Evolutionary conservation across 1,139 yeast genomes (phyloP).

Genomic region (Scheffersomyces illinoinensis): DNA sequence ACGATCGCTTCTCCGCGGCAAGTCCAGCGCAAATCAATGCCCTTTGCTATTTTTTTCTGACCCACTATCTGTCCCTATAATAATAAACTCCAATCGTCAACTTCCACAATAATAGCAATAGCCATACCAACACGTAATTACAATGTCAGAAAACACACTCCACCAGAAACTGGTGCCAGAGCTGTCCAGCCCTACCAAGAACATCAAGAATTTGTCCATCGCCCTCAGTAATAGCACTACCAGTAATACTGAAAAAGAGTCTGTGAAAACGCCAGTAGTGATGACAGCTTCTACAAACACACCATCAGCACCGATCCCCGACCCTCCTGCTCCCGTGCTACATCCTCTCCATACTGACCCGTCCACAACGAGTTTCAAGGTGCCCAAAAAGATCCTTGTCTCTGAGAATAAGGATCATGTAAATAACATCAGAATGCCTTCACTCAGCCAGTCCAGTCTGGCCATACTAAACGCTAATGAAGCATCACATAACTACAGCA

Average conservation of each 20-base stretch:
- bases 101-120: neutral
- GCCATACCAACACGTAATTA: neutral
- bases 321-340: neutral
- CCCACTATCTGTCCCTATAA: neutral
- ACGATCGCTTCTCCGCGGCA: neutral
- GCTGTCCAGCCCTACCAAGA: neutral
- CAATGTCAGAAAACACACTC: neutral
- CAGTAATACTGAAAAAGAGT: neutral
- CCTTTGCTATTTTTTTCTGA: neutral
- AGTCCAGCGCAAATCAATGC: neutral
- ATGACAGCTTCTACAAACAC: neutral
- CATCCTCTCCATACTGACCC: neutral
- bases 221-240: neutral
- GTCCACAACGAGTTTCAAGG: slow-evolving; percentile 9
- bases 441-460: neutral
- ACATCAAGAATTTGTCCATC: neutral
- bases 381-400: slow-evolving; percentile 16
- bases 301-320: neutral
- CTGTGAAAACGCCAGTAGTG: neutral
- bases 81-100: neutral
- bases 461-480: neutral
- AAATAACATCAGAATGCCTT: neutral
- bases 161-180: neutral
- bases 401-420: slow-evolving; percentile 6
- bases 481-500: neutral